Conservation (phyloP, 345 rosid genomes). For the Arabidopsis suecica region DNA sequence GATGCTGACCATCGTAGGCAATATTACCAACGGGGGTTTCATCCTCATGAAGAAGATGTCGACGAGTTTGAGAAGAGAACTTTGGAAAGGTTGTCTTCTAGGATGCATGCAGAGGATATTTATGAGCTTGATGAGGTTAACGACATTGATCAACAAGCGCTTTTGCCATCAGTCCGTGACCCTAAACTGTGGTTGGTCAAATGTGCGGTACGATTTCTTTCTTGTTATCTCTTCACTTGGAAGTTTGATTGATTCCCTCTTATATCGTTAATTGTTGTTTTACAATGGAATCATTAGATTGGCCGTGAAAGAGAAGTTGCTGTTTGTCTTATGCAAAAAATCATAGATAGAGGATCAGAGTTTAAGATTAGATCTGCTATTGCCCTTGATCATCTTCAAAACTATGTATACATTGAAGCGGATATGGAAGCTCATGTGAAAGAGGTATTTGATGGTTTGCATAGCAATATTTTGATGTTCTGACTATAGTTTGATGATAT, state of each 20-base stretch:
- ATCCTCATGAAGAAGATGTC: slow-evolving; percentile 69
- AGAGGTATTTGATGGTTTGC: slow-evolving; percentile 57
- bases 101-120: slow-evolving; percentile 59
- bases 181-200: slow-evolving; percentile 62
- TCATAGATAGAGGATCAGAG: slow-evolving; percentile 75
- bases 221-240: background rate
- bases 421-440: slow-evolving; percentile 90
- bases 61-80: slow-evolving; percentile 66
- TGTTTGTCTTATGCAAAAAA: slow-evolving; percentile 86
- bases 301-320: slow-evolving; percentile 91
- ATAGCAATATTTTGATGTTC: background rate
- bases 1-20: slow-evolving; percentile 58
- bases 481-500: background rate
- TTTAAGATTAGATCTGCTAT: slow-evolving; percentile 78
- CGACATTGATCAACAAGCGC: slow-evolving; percentile 90
- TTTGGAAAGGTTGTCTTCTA: slow-evolving; percentile 66
- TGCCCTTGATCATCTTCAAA: slow-evolving; percentile 89
- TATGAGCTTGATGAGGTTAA: slow-evolving; percentile 62
- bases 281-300: slow-evolving; percentile 52
- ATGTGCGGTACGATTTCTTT: slow-evolving; percentile 38
- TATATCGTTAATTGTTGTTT: background rate
- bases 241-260: background rate
- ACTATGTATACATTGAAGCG: slow-evolving; percentile 78
- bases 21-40: slow-evolving; percentile 62
- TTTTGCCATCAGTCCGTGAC: slow-evolving; percentile 87